phyloP scores from a whole-genome alignment of 768 basidiomycete species.

The Leccinellum luteum region DNA sequence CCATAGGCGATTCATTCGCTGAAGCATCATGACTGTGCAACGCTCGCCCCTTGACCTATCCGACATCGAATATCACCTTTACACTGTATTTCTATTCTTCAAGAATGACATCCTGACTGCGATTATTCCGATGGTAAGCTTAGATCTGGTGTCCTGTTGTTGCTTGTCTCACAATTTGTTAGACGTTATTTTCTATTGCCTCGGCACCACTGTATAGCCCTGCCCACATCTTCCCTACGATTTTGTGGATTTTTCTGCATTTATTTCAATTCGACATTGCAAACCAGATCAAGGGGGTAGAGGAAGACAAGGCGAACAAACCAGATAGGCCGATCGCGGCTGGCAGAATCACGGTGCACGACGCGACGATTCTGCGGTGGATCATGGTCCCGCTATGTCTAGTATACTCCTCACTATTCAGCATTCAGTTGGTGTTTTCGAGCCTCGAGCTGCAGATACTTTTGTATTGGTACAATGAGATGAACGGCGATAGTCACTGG shows the following conservation, averaged over 20 bases:
- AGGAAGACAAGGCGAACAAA: conserved; percentile 45
- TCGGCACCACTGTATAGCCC: conserved; percentile 29
- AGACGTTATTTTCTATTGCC: background rate
- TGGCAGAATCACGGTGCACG: conserved; percentile 35
- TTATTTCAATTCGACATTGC: conserved; percentile 41
- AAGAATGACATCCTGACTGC: conserved; percentile 47
- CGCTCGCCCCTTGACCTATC: background rate
- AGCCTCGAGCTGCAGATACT: conserved; percentile 36
- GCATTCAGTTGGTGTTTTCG: conserved; percentile 29
- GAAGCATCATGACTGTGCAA: conserved; percentile 18
- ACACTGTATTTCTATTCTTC: conserved; percentile 39
- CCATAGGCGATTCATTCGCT: background rate
- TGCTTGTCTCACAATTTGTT: background rate
- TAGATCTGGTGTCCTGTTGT: background rate
- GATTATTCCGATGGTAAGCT: conserved; percentile 43
- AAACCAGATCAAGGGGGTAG: conserved; percentile 2
- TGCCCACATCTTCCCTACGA: conserved; percentile 22
- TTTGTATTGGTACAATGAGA: conserved; percentile 39
- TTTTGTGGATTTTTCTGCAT: conserved; percentile 46
- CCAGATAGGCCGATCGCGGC: conserved; percentile 45
- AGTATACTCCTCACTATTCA: conserved; percentile 33
- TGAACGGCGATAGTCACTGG: conserved; percentile 37
- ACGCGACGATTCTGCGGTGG: conserved; percentile 38
- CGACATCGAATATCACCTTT: conserved; percentile 20
- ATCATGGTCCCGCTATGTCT: conserved; percentile 34